Evolutionary conservation across 1,284 basidiomycete genomes (phyloP).

Genomic region (Ustilago bromivora): DNA sequence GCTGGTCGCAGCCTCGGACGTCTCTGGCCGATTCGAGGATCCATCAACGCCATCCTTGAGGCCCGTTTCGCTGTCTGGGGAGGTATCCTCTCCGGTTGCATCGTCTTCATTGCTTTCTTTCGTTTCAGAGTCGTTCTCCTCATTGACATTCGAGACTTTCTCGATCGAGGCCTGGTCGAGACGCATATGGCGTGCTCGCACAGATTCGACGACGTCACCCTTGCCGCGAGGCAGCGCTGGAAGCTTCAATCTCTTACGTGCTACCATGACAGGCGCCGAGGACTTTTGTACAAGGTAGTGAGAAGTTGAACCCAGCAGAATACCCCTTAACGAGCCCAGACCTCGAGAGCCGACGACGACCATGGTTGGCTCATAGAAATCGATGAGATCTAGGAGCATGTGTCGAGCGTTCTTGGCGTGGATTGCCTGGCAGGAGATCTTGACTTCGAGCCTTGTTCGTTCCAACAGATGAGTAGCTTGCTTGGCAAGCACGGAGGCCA

Average conservation of each 20-base stretch:
- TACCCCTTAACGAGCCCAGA: slow-evolving; percentile 88
- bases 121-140: slow-evolving; percentile 20
- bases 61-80: slow-evolving; percentile 13
- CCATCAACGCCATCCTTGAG: background rate
- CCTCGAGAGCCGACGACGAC: slow-evolving; percentile 95
- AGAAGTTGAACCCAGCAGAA: slow-evolving; percentile 94
- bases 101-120: slow-evolving; percentile 20
- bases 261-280: slow-evolving; percentile 87
- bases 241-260: slow-evolving; percentile 63
- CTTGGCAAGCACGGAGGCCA: slow-evolving; percentile 83
- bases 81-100: slow-evolving; percentile 10
- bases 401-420: slow-evolving; percentile 89
- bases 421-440: slow-evolving; percentile 90
- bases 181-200: slow-evolving; percentile 63
- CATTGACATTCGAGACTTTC: slow-evolving; percentile 47
- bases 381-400: slow-evolving; percentile 89
- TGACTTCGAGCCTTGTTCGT: slow-evolving; percentile 86
- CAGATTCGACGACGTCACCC: slow-evolving; percentile 65
- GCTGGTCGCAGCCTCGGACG: background rate
- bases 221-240: slow-evolving; percentile 65
- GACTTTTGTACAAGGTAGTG: slow-evolving; percentile 96
- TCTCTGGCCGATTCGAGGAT: background rate
- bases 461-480: slow-evolving; percentile 90
- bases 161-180: slow-evolving; percentile 67
- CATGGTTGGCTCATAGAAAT: slow-evolving; percentile 90